Conservation (phyloP, 2,329 filamentous ascomycete genomes). For the Aspergillus pseudoviridinutans region DNA sequence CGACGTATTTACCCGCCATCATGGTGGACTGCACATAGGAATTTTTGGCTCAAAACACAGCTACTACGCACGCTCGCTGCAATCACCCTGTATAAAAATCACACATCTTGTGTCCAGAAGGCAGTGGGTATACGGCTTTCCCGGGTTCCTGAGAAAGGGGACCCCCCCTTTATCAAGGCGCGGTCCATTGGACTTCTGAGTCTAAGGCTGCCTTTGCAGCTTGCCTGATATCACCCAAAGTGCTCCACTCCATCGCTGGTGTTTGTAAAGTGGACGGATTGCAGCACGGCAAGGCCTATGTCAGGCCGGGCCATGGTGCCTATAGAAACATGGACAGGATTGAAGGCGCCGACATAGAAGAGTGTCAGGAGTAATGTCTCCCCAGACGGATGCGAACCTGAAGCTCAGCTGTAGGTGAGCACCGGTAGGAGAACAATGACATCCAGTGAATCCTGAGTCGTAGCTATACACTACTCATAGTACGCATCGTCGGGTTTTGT, state of each 20-base stretch:
- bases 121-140: too few species aligned
- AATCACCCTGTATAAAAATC: too few species aligned
- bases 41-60: too few species aligned
- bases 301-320: background rate
- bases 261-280: background rate
- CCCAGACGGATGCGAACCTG: too few species aligned
- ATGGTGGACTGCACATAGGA: too few species aligned
- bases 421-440: background rate
- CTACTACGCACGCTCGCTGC: too few species aligned
- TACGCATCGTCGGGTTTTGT: background rate
- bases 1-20: background rate
- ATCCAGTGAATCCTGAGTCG: background rate
- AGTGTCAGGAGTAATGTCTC: background rate
- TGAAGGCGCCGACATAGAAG: background rate
- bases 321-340: background rate
- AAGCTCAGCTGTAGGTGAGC: background rate
- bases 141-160: too few species aligned
- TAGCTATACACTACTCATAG: background rate
- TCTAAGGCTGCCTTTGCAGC: background rate
- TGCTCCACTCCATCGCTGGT: background rate
- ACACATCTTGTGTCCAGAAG: too few species aligned
- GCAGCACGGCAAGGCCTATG: background rate
- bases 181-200: background rate
- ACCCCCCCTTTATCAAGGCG: too few species aligned
- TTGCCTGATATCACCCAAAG: background rate